These are phyloP conservation scores for Fusarium illudens DNA, from an alignment of 2,329 filamentous ascomycete species.

Conservation along the genomic window DNA sequence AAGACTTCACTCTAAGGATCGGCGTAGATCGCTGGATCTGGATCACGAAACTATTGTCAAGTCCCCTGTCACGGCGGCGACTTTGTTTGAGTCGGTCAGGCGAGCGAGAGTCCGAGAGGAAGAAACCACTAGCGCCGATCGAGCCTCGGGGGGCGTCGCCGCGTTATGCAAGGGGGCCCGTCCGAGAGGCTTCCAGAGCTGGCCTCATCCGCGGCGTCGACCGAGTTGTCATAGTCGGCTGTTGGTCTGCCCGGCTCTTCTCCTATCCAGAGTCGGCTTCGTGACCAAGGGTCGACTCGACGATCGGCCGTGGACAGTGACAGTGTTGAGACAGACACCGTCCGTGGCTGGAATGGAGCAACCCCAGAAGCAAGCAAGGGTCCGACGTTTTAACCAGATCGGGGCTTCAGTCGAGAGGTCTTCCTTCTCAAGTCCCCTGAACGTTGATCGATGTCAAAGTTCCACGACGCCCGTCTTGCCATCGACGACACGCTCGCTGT, in stretches of 20 bases:
- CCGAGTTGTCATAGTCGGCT: constrained; percentile 22
- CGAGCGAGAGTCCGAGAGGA: background rate
- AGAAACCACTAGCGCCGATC: constrained; percentile 13
- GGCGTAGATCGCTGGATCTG: constrained; percentile 19
- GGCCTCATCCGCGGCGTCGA: constrained; percentile 11
- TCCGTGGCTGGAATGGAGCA: constrained; percentile 35
- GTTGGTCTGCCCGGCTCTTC: constrained; percentile 22
- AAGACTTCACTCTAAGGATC: constrained; percentile 14
- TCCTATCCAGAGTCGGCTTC: constrained; percentile 10
- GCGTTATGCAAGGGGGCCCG: constrained; percentile 31
- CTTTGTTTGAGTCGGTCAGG: background rate
- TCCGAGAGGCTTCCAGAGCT: constrained; percentile 3
- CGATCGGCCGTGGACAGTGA: constrained; percentile 17
- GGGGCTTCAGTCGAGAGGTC: constrained; percentile 19
- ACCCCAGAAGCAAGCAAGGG: constrained; percentile 27
- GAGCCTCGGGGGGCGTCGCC: constrained; percentile 10
- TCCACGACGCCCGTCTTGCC: constrained; percentile 24
- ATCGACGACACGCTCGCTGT: background rate
- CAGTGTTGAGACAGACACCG: constrained; percentile 25
- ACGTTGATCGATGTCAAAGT: constrained; percentile 26
- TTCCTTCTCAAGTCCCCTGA: constrained; percentile 17
- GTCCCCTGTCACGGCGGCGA: constrained; percentile 6
- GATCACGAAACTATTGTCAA: constrained; percentile 6
- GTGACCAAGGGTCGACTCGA: constrained; percentile 3
- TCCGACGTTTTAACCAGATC: constrained; percentile 30